phyloP scores from a whole-genome alignment of 108 stramenopile genomes.

The Cylindrotheca fusiformis region DNA sequence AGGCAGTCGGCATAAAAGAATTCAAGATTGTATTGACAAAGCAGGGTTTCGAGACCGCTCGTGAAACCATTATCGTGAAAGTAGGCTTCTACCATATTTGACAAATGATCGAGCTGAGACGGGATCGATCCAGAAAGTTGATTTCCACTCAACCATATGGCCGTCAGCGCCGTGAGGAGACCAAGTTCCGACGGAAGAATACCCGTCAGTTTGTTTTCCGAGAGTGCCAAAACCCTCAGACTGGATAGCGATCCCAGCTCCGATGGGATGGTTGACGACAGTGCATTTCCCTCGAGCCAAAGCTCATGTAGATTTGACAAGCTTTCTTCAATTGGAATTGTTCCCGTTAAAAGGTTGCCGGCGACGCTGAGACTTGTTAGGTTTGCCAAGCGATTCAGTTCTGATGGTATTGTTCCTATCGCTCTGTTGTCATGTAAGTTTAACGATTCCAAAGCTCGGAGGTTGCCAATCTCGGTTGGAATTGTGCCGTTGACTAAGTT shows the following conservation, averaged over 20 bases:
- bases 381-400: background rate
- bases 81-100: conserved; percentile 29
- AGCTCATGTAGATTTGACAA: conserved; percentile 13
- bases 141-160: conserved; percentile 53
- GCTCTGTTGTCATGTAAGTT: background rate
- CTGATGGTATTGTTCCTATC: background rate
- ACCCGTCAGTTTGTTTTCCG: conserved; percentile 45
- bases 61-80: background rate
- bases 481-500: no score
- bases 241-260: conserved; percentile 17
- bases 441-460: background rate
- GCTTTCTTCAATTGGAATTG: conserved; percentile 15
- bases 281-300: conserved; percentile 5
- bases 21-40: background rate
- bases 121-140: conserved; percentile 59
- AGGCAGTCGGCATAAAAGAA: background rate
- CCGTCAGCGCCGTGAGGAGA: conserved; percentile 32
- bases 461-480: background rate
- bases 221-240: conserved; percentile 11
- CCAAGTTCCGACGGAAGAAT: conserved; percentile 54
- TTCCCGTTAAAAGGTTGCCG: conserved; percentile 15
- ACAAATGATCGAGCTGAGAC: conserved; percentile 27
- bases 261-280: conserved; percentile 39
- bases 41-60: background rate
- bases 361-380: conserved; percentile 12